Evolutionary conservation across 169 alveolate species (phyloP), one percentile per base, ranked within the genome.

Genomic region (Cryptosporidium bovis): DNA sequence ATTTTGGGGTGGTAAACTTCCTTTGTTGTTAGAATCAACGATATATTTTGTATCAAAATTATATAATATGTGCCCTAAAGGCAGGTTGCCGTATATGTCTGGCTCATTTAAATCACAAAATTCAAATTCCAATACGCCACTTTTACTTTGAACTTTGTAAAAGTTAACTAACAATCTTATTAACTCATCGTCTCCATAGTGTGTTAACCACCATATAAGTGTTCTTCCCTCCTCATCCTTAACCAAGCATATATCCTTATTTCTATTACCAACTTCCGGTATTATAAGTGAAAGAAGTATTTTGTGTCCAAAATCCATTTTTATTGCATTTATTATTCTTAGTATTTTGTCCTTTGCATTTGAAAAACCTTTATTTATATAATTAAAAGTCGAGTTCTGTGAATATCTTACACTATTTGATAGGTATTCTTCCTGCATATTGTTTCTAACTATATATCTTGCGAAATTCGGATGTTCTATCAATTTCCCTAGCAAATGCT

Each of bases 61-160:
- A 29, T 60, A 77, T 16, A 77, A 55, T 46, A 77, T 29, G 24
- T 77, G 87, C 10, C 77, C 87, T 24, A 77, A 16, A 1, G 87
- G 87, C 24, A 60, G 64, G 33, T 77, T 44, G 16, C 87, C 87
- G 40, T 77, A 77, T 58, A 77, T 77, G 50, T 77, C 87, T 8
- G 87, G 71, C 33, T 77, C 71, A 48, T 77, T 68, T 3, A 77
- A 20, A 20, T 62, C 71, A 27, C 87, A 77, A 24, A 60, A 64
- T 27, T 77, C 87, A 24, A 60, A 77, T 15, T 77, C 87, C 27
- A 77, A 46, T 1, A 62, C 27, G 62, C 71, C 71, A 31, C 65
- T 77, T 34, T 36, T 56, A n/a, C 71, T 77, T 31, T 77, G 87
- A 4, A 62, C 20, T 24, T 44, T 48, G 71, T 77, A 77, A 51